A percentile compares a stretch with the other conserved stretches of the same genome.
Evolutionary conservation across 805 yeast genomes (phyloP).

Genomic region (Cyberlindnera samutprakarnensis): DNA sequence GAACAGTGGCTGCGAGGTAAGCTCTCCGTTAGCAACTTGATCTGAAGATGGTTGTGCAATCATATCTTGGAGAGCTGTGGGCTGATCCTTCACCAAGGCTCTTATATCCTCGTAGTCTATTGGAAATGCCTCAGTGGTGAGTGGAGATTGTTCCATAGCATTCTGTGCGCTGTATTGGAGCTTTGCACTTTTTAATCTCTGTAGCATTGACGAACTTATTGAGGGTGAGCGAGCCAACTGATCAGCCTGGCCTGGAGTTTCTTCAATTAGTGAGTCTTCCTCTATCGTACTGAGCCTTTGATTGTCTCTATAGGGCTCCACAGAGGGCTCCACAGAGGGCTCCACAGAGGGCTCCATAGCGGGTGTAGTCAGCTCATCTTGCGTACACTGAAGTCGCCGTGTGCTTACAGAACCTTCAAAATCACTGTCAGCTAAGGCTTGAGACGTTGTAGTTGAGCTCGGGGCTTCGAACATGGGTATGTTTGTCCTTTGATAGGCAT

Average conservation of each 20-base stretch:
- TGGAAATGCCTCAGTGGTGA: constrained; percentile 8
- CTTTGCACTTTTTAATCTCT: background rate
- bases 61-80: constrained; percentile 1
- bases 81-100: constrained; percentile 5
- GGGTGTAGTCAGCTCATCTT: no score
- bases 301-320: no score
- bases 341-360: no score
- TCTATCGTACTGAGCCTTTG: no score
- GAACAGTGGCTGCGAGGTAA: background rate
- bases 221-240: background rate
- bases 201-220: background rate
- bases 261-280: no score
- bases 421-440: no score
- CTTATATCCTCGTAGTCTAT: constrained; percentile 6
- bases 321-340: no score
- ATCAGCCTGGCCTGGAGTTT: no score
- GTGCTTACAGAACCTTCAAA: no score
- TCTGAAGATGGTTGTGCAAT: background rate
- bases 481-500: constrained; percentile 24
- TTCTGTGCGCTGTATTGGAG: background rate
- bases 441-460: background rate
- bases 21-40: background rate
- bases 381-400: no score
- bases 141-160: background rate
- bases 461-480: constrained; percentile 11